These are phyloP conservation scores for Phytophthora quininea DNA, from an alignment of 352 stramenopile species.

Conservation along the genomic window DNA sequence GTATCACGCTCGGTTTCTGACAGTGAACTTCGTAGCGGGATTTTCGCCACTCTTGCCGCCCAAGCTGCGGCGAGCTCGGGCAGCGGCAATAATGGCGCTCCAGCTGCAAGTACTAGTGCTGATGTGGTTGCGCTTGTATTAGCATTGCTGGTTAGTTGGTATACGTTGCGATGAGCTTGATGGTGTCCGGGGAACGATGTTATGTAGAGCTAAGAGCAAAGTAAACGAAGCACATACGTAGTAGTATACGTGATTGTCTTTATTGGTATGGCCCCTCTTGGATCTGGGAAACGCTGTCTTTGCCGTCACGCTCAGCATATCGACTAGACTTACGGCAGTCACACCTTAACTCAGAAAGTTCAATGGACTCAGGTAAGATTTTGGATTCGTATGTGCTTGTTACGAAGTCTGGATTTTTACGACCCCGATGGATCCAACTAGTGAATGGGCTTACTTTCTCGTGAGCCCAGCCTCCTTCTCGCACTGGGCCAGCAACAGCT, in stretches of 20 bases:
- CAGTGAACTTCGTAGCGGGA: constrained; percentile 43
- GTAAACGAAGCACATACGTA: neutral
- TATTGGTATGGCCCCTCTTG: neutral
- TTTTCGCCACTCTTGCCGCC: constrained; percentile 24
- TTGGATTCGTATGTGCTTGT: too few relatives aligned
- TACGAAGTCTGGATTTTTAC: too few relatives aligned
- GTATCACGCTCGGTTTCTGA: constrained; percentile 29
- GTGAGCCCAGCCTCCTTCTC: too few relatives aligned
- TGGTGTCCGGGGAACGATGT: neutral
- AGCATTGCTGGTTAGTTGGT: constrained; percentile 12
- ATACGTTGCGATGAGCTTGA: constrained; percentile 4
- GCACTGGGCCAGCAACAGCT: too few relatives aligned
- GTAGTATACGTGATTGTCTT: too few relatives aligned
- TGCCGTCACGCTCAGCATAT: constrained; percentile 12
- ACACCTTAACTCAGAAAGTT: neutral
- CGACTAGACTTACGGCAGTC: constrained; percentile 21
- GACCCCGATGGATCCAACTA: too few relatives aligned
- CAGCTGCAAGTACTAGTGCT: neutral
- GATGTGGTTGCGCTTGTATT: constrained; percentile 5
- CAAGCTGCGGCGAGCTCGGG: constrained; percentile 18
- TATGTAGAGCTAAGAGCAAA: neutral
- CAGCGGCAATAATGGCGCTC: constrained; percentile 7
- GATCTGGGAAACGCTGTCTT: constrained; percentile 12
- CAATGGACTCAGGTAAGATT: too few relatives aligned
- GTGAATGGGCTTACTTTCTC: too few relatives aligned